Conservation (phyloP, 2,329 filamentous ascomycete species). For the Diaporthe vaccinii region DNA sequence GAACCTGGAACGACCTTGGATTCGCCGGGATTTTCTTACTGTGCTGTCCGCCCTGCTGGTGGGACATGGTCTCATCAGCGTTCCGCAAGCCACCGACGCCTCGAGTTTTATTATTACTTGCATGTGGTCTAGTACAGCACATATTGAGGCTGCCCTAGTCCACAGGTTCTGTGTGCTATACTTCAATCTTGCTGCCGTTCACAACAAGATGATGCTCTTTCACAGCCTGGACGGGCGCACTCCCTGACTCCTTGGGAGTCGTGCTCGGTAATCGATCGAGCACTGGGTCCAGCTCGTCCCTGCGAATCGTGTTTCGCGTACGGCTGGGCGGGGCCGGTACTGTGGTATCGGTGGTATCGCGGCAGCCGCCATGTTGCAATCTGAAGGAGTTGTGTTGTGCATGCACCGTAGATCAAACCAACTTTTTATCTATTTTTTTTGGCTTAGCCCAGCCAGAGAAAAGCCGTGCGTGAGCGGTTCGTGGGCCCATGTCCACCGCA, state of each 20-base stretch:
- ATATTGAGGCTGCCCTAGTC: not conserved
- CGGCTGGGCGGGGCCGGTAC: conserved; percentile 18
- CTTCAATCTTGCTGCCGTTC: not conserved
- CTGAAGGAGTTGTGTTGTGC: conserved; percentile 6
- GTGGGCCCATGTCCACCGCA: not conserved
- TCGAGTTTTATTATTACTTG: not conserved
- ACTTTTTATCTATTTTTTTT: conserved; percentile 5
- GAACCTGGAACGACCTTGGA: not conserved
- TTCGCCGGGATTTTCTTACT: not conserved
- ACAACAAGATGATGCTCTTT: not conserved
- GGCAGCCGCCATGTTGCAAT: conserved; percentile 21
- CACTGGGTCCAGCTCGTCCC: conserved; percentile 22
- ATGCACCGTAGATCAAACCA: conserved; percentile 28
- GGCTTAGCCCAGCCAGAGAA: not conserved
- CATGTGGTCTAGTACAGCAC: not conserved
- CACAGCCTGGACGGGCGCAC: not conserved
- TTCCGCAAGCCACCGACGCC: conserved; percentile 8
- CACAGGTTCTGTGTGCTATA: not conserved
- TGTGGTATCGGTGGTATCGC: conserved; percentile 6
- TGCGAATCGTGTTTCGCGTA: conserved; percentile 26
- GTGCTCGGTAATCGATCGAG: conserved; percentile 30
- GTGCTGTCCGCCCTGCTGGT: not conserved
- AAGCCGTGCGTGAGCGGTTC: not conserved
- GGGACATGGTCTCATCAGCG: not conserved
- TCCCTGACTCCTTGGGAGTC: not conserved